Evolutionary conservation across 495 filamentous ascomycete species (phyloP).

Genomic region (Trypethelium eluteriae): DNA sequence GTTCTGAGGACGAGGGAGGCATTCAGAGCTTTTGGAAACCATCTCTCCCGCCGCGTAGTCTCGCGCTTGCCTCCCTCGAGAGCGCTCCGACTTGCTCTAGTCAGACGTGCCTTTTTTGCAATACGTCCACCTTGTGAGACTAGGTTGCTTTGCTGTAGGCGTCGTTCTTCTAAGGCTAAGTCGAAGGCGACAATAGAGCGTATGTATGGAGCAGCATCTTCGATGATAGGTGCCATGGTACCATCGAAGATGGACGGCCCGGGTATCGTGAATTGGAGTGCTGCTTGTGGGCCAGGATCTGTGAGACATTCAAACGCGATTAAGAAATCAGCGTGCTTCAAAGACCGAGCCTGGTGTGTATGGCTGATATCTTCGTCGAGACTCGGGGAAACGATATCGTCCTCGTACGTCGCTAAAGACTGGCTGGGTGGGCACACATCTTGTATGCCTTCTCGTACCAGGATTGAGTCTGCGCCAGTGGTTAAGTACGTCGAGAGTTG

Average conservation of each 20-base stretch:
- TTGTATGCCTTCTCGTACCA: neutral
- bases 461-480: neutral
- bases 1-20: slow-evolving; percentile 56
- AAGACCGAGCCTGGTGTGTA: neutral
- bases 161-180: slow-evolving; percentile 56
- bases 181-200: slow-evolving; percentile 74
- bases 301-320: slow-evolving; percentile 53
- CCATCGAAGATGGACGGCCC: slow-evolving; percentile 63
- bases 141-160: slow-evolving; percentile 54
- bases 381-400: neutral
- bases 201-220: slow-evolving; percentile 79
- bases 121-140: slow-evolving; percentile 44
- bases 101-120: slow-evolving; percentile 62
- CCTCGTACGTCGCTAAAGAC: neutral
- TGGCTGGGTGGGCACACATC: neutral
- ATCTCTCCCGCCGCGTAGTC: slow-evolving; percentile 64
- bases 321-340: slow-evolving; percentile 40
- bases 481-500: neutral
- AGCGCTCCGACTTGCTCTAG: slow-evolving; percentile 71
- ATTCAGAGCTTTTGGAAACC: slow-evolving; percentile 66
- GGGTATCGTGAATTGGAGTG: slow-evolving; percentile 34
- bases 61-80: slow-evolving; percentile 71
- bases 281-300: slow-evolving; percentile 35
- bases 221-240: slow-evolving; percentile 50
- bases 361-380: neutral